Evolutionary conservation across 352 stramenopile species (phyloP).

Genomic region (Elongisporangium prolatum): DNA sequence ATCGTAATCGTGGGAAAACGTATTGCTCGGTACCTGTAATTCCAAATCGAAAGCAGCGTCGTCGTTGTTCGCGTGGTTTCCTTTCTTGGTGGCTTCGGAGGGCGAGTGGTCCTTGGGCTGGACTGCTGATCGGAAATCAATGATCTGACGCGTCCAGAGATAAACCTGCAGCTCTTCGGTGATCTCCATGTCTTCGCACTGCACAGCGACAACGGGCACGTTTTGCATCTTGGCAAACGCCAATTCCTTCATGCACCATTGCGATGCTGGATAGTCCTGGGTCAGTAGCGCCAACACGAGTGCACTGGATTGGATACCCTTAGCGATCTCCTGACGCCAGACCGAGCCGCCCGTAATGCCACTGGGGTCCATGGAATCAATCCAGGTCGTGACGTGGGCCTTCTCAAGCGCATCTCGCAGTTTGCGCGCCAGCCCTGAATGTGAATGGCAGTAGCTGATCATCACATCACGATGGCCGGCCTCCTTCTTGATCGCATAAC

Average conservation of each 20-base stretch:
- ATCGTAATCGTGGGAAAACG: constrained; percentile 33
- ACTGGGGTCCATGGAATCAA: constrained; percentile 79
- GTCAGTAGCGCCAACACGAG: constrained; percentile 72
- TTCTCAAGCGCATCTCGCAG: constrained; percentile 64
- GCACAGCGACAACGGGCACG: constrained; percentile 77
- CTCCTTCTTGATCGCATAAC: constrained; percentile 83
- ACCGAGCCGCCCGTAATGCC: constrained; percentile 75
- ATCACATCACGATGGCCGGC: constrained; percentile 80
- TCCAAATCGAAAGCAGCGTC: constrained; percentile 3
- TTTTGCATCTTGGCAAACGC: constrained; percentile 85
- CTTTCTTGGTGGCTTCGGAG: constrained; percentile 1
- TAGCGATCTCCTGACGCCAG: constrained; percentile 79
- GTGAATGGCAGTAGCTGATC: constrained; percentile 86
- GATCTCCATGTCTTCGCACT: constrained; percentile 80
- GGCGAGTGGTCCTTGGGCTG: constrained; percentile 15
- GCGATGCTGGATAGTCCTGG: constrained; percentile 67
- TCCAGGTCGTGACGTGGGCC: constrained; percentile 79
- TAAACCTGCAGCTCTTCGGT: constrained; percentile 83
- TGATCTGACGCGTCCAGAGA: constrained; percentile 81
- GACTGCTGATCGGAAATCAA: constrained; percentile 64
- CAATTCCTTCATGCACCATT: constrained; percentile 87
- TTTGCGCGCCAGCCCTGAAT: constrained; percentile 55
- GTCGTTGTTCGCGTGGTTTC: background rate
- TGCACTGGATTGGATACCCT: constrained; percentile 68
- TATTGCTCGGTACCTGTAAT: background rate